Percentiles rank a stretch among this genome's conserved stretches.
These are phyloP conservation scores for Solanum corneliomulleri DNA, from an alignment of 257 asterid genomes.

Conservation along the genomic window DNA sequence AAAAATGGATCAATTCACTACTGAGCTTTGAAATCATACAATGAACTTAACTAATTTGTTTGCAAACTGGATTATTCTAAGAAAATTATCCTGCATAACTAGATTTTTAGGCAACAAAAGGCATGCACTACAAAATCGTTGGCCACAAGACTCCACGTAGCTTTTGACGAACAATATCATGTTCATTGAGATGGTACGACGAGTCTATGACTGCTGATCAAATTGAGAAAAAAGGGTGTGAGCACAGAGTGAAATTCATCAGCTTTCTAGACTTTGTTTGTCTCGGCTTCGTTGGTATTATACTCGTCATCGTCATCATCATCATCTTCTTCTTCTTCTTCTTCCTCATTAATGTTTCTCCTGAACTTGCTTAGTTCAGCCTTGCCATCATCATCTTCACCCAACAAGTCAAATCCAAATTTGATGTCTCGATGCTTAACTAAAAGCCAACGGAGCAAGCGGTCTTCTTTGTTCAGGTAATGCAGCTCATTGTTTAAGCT, in stretches of 20 bases:
- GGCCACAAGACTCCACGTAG: background rate
- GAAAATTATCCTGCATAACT: background rate
- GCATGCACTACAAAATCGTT: background rate
- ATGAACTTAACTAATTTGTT: background rate
- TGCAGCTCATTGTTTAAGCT: constrained; percentile 52
- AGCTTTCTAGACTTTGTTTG: background rate
- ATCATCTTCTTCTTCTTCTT: constrained; percentile 14
- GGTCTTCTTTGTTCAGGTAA: constrained; percentile 79
- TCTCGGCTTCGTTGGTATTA: constrained; percentile 3
- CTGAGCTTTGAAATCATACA: background rate
- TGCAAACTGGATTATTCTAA: background rate
- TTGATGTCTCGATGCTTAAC: constrained; percentile 54
- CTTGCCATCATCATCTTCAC: constrained; percentile 7
- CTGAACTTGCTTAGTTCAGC: constrained; percentile 17
- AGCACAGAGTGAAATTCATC: background rate
- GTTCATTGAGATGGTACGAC: background rate
- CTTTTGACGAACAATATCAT: background rate
- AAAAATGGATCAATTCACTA: background rate
- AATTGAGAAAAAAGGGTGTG: background rate
- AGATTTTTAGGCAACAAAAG: background rate
- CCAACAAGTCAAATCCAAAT: constrained; percentile 11
- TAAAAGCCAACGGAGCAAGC: constrained; percentile 74
- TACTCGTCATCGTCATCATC: constrained; percentile 7
- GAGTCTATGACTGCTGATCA: background rate
- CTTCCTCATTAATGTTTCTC: constrained; percentile 2